Evolutionary conservation across 2,329 filamentous ascomycete genomes (phyloP), one percentile per base, ranked within the genome.

Genomic region (Fusarium sp.): DNA sequence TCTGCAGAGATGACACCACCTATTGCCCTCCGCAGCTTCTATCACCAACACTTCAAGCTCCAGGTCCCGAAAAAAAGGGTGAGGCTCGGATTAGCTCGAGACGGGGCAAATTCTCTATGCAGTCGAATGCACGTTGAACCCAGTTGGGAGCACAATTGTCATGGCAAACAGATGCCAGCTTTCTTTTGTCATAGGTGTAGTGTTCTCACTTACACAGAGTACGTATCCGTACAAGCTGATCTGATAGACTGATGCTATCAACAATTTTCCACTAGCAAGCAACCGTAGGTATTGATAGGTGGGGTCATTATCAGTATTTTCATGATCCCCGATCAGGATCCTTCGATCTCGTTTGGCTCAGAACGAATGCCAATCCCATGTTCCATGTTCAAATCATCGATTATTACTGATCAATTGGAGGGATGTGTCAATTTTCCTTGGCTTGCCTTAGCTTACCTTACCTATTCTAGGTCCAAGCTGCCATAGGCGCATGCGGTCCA

Each of bases 1-100:
- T 50, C 57, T 68, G 68, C 65, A 73, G 31, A 61, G 42, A 69
- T 73, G 72, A 66, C 69, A 74, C 72, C 72, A 74, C 72, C 48
- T 44, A 58, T 50, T 40, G 52, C 48, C 58, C 51, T 44, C 48
- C 60, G 39, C 28, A 22, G n/a, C 34, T 42, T 34, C 40, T 48
- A 24, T 48, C 46, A 51, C 28, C 33, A 61, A 55, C 49, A 54
- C 56, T 54, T 46, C 46, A 55, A 61, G 48, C 42, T 62, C 31
- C 34, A 64, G 64, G 60, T 51, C 52, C 50, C 59, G 46, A 48
- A 46, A 36, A 20, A 36, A 48, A 55, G 50, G 43, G 50, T 43
- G 36, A 64, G 50, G 28, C 57, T 52, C 50, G 49, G 38, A 10
- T 43, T 52, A 26, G 33, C 2, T 33, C 22, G 33, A 45, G 38